Percentiles rank a stretch among this genome's conserved stretches.
These are phyloP conservation scores for Plasmodium relictum DNA, from an alignment of 169 alveolate genomes.

Conservation along the genomic window DNA sequence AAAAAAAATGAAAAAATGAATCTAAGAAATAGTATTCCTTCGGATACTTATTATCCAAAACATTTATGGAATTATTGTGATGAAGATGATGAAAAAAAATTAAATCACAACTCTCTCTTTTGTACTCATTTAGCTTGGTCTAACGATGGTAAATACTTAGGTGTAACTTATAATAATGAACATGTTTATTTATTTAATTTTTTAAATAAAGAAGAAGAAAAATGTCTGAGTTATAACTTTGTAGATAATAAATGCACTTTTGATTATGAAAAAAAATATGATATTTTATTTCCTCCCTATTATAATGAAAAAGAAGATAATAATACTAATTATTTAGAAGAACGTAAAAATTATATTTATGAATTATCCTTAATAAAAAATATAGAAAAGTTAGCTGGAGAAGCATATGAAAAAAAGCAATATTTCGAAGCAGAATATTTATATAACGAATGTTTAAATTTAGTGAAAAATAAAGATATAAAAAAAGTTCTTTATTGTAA, in stretches of 20 bases:
- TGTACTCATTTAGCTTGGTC: conserved; percentile 76
- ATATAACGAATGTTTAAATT: conserved; percentile 32
- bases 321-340: conserved; percentile 2
- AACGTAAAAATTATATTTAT: neutral
- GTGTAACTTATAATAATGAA: conserved; percentile 76
- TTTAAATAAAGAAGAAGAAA: conserved; percentile 56
- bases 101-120: conserved; percentile 6
- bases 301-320: neutral
- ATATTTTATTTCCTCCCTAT: conserved; percentile 37
- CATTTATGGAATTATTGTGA: conserved; percentile 76
- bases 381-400: conserved; percentile 40
- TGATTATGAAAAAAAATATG: conserved; percentile 4
- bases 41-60: conserved; percentile 77
- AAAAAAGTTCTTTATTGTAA: conserved; percentile 33
- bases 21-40: conserved; percentile 67
- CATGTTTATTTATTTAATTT: conserved; percentile 79
- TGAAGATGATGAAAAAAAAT: conserved; percentile 40
- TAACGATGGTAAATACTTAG: conserved; percentile 74
- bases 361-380: conserved; percentile 23
- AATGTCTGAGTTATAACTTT: conserved; percentile 15
- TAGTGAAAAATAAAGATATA: conserved; percentile 25
- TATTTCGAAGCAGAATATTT: conserved; percentile 36
- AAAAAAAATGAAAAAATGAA: conserved; percentile 40
- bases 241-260: conserved; percentile 20
- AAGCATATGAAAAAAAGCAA: conserved; percentile 24